Evolutionary conservation across 2,329 filamentous ascomycete genomes (phyloP).

Genomic region (Mariannaea sp.): DNA sequence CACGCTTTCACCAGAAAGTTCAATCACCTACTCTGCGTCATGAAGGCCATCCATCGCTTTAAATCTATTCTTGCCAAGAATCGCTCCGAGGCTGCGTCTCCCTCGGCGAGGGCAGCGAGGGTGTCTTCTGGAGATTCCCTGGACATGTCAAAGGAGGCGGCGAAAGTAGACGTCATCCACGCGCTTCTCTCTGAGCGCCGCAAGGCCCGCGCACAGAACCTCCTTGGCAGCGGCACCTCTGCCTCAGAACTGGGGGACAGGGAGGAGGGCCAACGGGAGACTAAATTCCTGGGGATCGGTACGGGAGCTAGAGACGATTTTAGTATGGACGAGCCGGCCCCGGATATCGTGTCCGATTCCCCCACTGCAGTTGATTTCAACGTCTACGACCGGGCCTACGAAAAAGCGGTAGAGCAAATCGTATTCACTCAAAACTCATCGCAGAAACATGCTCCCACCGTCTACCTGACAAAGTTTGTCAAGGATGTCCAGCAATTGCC

Average conservation of each 20-base stretch:
- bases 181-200: constrained; percentile 54
- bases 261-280: constrained; percentile 64
- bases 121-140: constrained; percentile 18
- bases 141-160: constrained; percentile 39
- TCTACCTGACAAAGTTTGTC: constrained; percentile 57
- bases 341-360: constrained; percentile 75
- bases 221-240: constrained; percentile 46
- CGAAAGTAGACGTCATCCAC: constrained; percentile 55
- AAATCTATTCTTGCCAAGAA: constrained; percentile 67
- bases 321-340: constrained; percentile 44
- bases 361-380: constrained; percentile 83
- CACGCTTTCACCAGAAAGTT: constrained; percentile 90
- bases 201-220: constrained; percentile 43
- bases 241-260: constrained; percentile 53
- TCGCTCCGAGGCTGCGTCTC: constrained; percentile 11
- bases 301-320: constrained; percentile 61
- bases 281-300: constrained; percentile 77
- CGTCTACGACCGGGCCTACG: constrained; percentile 87
- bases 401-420: constrained; percentile 76
- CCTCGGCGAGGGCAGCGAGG: constrained; percentile 19
- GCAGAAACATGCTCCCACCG: constrained; percentile 47
- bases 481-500: constrained; percentile 49
- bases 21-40: constrained; percentile 82
- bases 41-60: constrained; percentile 91
- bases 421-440: constrained; percentile 45